A percentile compares a stretch with the other conserved stretches of the same genome.
phyloP scores from a whole-genome alignment of 108 stramenopile species.

The Cyclostephanos invisitatus region DNA sequence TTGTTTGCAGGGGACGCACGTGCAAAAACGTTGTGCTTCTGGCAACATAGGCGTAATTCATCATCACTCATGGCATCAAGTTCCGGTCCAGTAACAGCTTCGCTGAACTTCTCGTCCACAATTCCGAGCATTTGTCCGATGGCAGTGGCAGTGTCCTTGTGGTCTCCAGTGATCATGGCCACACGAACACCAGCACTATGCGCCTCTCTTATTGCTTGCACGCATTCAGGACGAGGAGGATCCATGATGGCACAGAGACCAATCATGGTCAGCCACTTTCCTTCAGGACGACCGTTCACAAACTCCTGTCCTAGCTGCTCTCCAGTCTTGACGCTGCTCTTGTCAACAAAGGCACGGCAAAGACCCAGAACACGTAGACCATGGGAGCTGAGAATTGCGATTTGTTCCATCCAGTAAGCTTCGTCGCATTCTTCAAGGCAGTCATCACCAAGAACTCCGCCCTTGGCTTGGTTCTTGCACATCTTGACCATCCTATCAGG shows the following conservation, averaged over 20 bases:
- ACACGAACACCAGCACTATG: constrained; percentile 91
- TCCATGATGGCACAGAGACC: constrained; percentile 94
- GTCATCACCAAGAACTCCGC: constrained; percentile 55
- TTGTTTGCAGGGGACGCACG: constrained; percentile 86
- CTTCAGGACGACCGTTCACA: constrained; percentile 52
- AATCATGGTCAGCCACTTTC: constrained; percentile 79
- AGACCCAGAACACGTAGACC: constrained; percentile 95
- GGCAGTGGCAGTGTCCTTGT: constrained; percentile 83
- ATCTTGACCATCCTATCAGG: constrained; percentile 87
- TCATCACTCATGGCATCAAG: constrained; percentile 74
- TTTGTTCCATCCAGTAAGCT: constrained; percentile 78
- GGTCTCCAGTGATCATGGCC: constrained; percentile 98
- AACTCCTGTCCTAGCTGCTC: constrained; percentile 76
- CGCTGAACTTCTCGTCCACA: constrained; percentile 61
- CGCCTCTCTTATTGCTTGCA: constrained; percentile 81
- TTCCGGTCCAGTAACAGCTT: constrained; percentile 78
- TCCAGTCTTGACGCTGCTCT: constrained; percentile 59
- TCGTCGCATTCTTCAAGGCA: constrained; percentile 71
- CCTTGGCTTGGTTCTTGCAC: constrained; percentile 71
- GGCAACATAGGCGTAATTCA: constrained; percentile 62
- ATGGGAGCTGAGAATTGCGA: constrained; percentile 82
- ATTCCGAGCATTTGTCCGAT: constrained; percentile 84
- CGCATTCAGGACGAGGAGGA: constrained; percentile 91
- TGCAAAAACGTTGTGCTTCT: constrained; percentile 84
- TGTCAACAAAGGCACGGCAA: constrained; percentile 66